Base-by-base conservation (phyloP, 495 filamentous ascomycete genomes). In the Poronia punctata region DNA sequence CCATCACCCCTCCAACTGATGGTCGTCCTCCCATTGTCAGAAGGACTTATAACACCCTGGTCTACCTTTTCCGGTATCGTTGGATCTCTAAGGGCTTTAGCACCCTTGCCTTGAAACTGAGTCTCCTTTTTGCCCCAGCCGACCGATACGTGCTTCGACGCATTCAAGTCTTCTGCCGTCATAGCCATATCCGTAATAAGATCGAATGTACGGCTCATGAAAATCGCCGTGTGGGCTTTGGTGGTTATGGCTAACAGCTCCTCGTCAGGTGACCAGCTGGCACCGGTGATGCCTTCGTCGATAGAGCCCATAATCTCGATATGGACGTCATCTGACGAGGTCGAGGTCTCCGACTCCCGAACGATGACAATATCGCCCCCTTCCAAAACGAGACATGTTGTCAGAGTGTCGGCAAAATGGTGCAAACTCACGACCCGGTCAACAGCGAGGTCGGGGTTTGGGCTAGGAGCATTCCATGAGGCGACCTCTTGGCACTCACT, bases 111-210 rank as follows among this genome's bases (percentile, higher is more conserved):
- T 55, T 95, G 84, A 54, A 98, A 98, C 63, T 98, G 92, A 5
- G 92, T 98, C 62, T 98, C 92, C 56, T 83, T 81, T 68, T 97
- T 97, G 45, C 92, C 92, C 92, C 92, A 98, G 37, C 92, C 92
- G 16, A 98, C 92, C 14, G 88, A 95, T 29, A 98, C 92, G 75
- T 98, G 92, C 58, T 85, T 87, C 1, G 92, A 97, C 1, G 78
- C 74, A 53, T 88, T 80, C 39, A 95, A 67, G 61, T 98, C 92
- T 17, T 87, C 83, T 3, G 65, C 52, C 3, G 74, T 73, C 49
- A 95, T 80, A 9, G 70, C 70, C 43, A 84, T 72, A 52, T 85
- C 81, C 5, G 79, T 71, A 38, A 93, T 75, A 51, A 80, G 80
- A 53, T 97, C 90, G 50, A 95, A 94, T 28, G 81, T 79, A 44